Conservation (phyloP, 305 asterid genomes). For the Fraxinus nigra region DNA sequence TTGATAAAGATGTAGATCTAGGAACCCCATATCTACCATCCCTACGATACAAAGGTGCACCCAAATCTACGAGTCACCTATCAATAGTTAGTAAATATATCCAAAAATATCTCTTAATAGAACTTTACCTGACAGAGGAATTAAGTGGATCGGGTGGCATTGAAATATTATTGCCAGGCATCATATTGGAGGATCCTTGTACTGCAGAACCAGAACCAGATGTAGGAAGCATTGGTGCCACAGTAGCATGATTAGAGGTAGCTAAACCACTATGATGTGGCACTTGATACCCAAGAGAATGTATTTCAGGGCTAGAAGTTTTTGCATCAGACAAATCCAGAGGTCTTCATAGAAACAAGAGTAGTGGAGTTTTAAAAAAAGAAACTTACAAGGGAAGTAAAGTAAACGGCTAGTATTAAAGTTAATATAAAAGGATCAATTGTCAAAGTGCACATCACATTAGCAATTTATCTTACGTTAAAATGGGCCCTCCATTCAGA, state of each 20-base stretch:
- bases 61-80: slow-evolving; percentile 7
- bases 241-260: slow-evolving; percentile 41
- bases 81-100: slow-evolving; percentile 13
- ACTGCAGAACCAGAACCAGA: slow-evolving; percentile 40
- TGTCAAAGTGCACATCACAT: slow-evolving; percentile 11
- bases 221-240: slow-evolving; percentile 40
- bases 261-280: slow-evolving; percentile 49
- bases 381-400: background rate
- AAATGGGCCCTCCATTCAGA: slow-evolving; percentile 55
- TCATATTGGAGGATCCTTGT: slow-evolving; percentile 56
- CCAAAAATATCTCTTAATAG: slow-evolving; percentile 12
- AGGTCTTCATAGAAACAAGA: slow-evolving; percentile 49
- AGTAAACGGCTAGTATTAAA: slow-evolving; percentile 9
- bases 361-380: slow-evolving; percentile 12
- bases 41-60: slow-evolving; percentile 29
- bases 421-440: background rate
- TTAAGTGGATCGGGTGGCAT: slow-evolving; percentile 45
- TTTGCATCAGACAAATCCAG: slow-evolving; percentile 61
- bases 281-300: slow-evolving; percentile 56
- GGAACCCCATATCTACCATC: slow-evolving; percentile 57
- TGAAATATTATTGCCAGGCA: slow-evolving; percentile 46
- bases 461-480: slow-evolving; percentile 52
- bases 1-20: slow-evolving; percentile 47
- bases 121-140: slow-evolving; percentile 56
- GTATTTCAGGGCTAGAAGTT: slow-evolving; percentile 42